Percentiles rank a stretch among this genome's conserved stretches.
Evolutionary conservation across 192 early-diverging fungal species (phyloP).

Genomic region (Umbelopsis ramanniana): DNA sequence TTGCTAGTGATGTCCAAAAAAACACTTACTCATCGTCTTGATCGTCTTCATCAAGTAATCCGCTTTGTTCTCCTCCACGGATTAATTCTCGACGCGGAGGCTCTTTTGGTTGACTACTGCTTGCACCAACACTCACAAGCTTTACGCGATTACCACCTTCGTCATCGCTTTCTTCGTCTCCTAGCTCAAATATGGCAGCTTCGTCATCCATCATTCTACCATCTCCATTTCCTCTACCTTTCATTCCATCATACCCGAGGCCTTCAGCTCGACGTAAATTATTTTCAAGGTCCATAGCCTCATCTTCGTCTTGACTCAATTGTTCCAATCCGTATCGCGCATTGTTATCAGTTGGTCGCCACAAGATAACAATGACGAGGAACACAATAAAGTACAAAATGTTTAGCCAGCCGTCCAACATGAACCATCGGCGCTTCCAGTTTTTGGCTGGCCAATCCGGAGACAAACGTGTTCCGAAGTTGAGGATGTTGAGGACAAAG

Average conservation of each 20-base stretch:
- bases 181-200: constrained; percentile 63
- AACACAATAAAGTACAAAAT: constrained; percentile 85
- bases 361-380: constrained; percentile 79
- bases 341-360: constrained; percentile 94
- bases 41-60: constrained; percentile 34
- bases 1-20: background rate
- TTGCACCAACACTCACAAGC: background rate
- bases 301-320: constrained; percentile 71
- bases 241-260: constrained; percentile 51
- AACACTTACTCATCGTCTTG: constrained; percentile 43
- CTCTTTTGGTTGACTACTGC: constrained; percentile 9
- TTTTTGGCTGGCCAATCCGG: constrained; percentile 70
- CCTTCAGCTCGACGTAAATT: constrained; percentile 49
- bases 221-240: constrained; percentile 35
- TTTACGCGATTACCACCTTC: constrained; percentile 37
- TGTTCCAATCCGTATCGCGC: constrained; percentile 90
- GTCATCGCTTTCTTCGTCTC: constrained; percentile 69
- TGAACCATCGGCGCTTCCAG: constrained; percentile 90
- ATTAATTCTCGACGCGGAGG: background rate
- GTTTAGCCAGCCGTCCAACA: constrained; percentile 93
- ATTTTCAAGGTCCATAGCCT: constrained; percentile 70
- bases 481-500: constrained; percentile 84
- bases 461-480: constrained; percentile 67
- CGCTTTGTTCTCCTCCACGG: constrained; percentile 26
- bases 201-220: constrained; percentile 45